Evolutionary conservation across 2,329 filamentous ascomycete genomes (phyloP).

Genomic region (Lachnellula cervina): DNA sequence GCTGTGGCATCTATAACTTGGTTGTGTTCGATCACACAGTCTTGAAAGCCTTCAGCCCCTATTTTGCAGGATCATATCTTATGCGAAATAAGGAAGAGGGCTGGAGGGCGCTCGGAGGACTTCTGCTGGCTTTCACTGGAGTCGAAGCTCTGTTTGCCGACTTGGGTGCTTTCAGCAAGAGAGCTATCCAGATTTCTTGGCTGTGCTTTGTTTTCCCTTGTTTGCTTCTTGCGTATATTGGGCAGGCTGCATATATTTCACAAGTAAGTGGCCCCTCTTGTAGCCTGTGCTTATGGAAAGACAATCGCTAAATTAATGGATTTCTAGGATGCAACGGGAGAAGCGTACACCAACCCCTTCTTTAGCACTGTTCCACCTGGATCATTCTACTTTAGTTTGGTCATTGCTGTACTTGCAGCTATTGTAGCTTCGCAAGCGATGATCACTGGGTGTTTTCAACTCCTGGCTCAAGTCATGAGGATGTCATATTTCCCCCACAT

Average conservation of each 20-base stretch:
- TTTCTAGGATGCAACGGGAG: slow-evolving; percentile 39
- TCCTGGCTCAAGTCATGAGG: slow-evolving; percentile 65
- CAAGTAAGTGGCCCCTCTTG: slow-evolving; percentile 14
- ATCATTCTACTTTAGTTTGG: slow-evolving; percentile 61
- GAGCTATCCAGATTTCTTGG: slow-evolving; percentile 71
- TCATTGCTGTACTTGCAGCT: slow-evolving; percentile 65
- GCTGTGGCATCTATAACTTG: slow-evolving; percentile 60
- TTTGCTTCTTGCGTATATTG: slow-evolving; percentile 43
- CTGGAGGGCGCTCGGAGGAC: slow-evolving; percentile 64
- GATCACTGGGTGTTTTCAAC: slow-evolving; percentile 70
- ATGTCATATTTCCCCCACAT: slow-evolving; percentile 69
- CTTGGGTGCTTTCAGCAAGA: slow-evolving; percentile 66
- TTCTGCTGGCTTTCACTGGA: slow-evolving; percentile 70
- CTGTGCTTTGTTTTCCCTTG: slow-evolving; percentile 64
- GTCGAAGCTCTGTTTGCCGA: slow-evolving; percentile 78
- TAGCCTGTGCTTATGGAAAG: background rate
- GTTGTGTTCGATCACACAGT: slow-evolving; percentile 48
- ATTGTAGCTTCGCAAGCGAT: slow-evolving; percentile 76
- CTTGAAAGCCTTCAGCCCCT: slow-evolving; percentile 51
- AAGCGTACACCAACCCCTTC: slow-evolving; percentile 67
- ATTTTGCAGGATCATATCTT: slow-evolving; percentile 57
- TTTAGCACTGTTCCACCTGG: slow-evolving; percentile 65
- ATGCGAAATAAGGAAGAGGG: slow-evolving; percentile 53
- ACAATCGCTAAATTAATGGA: background rate
- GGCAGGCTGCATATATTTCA: slow-evolving; percentile 70